phyloP scores from a whole-genome alignment of 805 yeast species.

The Tanozyma kutaoensis region DNA sequence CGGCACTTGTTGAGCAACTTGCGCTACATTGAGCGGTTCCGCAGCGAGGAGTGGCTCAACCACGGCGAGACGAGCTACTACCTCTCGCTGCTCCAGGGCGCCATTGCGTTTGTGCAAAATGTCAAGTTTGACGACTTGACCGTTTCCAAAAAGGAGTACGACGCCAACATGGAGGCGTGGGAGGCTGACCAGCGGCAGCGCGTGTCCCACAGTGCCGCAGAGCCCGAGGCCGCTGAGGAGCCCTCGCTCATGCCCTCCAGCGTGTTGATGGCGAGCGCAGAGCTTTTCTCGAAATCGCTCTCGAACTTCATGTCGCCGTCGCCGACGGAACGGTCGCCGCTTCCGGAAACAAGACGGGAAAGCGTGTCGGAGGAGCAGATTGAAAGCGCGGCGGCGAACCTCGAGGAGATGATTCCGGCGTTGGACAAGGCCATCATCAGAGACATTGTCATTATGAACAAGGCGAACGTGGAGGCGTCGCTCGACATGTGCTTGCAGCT shows the following conservation, averaged over 20 bases:
- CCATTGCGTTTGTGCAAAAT: constrained; percentile 63
- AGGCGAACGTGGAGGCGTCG: constrained; percentile 56
- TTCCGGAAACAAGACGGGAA: too few species aligned
- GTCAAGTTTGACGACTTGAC: constrained; percentile 47
- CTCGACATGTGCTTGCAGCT: constrained; percentile 46
- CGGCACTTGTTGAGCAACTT: constrained; percentile 61
- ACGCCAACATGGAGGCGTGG: constrained; percentile 38
- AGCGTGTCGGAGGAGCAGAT: constrained; percentile 1
- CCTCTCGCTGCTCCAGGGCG: constrained; percentile 81
- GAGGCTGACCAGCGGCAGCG: constrained; percentile 12
- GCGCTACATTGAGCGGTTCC: constrained; percentile 72
- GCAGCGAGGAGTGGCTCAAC: constrained; percentile 57
- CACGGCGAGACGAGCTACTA: constrained; percentile 88
- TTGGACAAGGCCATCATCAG: constrained; percentile 55
- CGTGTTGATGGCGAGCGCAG: constrained; percentile 32
- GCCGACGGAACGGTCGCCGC: constrained; percentile 8
- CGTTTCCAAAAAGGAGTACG: constrained; percentile 45
- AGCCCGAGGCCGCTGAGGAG: too few species aligned
- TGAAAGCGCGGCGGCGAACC: constrained; percentile 7
- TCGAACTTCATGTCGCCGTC: constrained; percentile 25
- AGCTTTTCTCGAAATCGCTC: constrained; percentile 36
- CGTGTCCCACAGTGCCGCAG: too few species aligned
- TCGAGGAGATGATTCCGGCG: constrained; percentile 63
- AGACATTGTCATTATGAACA: constrained; percentile 57
- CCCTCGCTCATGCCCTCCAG: constrained; percentile 13